Percentiles rank a stretch among this genome's conserved stretches.
Conservation (phyloP, 495 filamentous ascomycete species). For the Articulospora tetracladia region DNA sequence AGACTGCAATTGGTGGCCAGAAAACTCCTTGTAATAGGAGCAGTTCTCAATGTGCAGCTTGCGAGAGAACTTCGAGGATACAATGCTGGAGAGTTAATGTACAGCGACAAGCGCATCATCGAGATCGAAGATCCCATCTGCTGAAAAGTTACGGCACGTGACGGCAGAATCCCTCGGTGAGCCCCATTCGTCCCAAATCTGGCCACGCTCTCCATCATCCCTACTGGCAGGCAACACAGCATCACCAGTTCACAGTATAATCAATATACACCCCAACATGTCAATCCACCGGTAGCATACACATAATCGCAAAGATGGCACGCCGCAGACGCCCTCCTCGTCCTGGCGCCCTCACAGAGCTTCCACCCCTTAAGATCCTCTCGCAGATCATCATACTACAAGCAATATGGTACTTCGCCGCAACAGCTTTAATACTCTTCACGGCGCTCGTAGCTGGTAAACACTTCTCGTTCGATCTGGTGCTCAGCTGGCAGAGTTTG, state of each 20-base stretch:
- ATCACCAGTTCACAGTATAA: neutral
- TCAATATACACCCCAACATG: neutral
- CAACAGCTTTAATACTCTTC: slow-evolving; percentile 79
- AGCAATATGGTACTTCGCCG: slow-evolving; percentile 71
- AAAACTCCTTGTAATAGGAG: too few species aligned
- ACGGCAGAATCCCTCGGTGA: neutral
- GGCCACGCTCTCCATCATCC: neutral
- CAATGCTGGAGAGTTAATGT: neutral
- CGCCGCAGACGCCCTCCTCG: slow-evolving; percentile 74
- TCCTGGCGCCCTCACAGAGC: slow-evolving; percentile 74
- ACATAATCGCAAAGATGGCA: slow-evolving; percentile 27
- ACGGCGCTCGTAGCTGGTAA: slow-evolving; percentile 78
- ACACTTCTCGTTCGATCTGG: slow-evolving; percentile 61
- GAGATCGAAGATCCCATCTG: too few species aligned
- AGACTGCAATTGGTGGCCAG: too few species aligned
- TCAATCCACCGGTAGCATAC: too few species aligned
- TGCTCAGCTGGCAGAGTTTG: slow-evolving; percentile 78
- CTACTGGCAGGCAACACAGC: neutral
- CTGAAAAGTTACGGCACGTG: neutral
- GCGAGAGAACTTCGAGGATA: neutral
- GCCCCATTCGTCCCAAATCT: neutral
- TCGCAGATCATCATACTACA: slow-evolving; percentile 88
- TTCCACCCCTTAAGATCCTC: slow-evolving; percentile 79
- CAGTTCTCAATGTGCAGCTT: too few species aligned
- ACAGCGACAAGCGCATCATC: too few species aligned